Evolutionary conservation across 495 filamentous ascomycete species (phyloP).

Genomic region (Xylaria bambusicola): DNA sequence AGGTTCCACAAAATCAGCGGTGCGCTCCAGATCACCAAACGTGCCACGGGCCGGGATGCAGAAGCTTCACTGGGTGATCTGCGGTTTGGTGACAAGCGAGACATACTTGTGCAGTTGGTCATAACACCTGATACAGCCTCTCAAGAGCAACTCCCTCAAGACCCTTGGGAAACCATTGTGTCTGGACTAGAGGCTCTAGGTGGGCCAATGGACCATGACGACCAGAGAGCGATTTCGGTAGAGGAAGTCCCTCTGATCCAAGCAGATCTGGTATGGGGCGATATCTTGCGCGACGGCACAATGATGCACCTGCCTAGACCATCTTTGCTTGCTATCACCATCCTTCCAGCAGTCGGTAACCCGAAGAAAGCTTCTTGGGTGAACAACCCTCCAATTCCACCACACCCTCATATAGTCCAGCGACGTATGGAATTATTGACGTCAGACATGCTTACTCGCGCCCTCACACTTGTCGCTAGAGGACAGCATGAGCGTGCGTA

Average conservation of each 20-base stretch:
- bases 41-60: slow-evolving; percentile 93
- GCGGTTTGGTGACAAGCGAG: slow-evolving; percentile 95
- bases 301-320: slow-evolving; percentile 85
- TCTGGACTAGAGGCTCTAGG: slow-evolving; percentile 94
- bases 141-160: slow-evolving; percentile 84
- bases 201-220: slow-evolving; percentile 86
- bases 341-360: slow-evolving; percentile 76
- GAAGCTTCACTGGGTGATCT: slow-evolving; percentile 93
- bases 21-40: slow-evolving; percentile 94
- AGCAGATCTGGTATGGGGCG: slow-evolving; percentile 90
- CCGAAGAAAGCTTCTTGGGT: slow-evolving; percentile 61
- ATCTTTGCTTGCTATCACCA: slow-evolving; percentile 94
- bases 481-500: slow-evolving; percentile 92
- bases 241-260: slow-evolving; percentile 96
- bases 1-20: slow-evolving; percentile 99
- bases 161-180: slow-evolving; percentile 95
- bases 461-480: slow-evolving; percentile 85
- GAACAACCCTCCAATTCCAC: slow-evolving; percentile 85
- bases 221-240: slow-evolving; percentile 78
- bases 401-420: slow-evolving; percentile 93
- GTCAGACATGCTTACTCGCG: slow-evolving; percentile 95
- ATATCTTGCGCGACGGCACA: slow-evolving; percentile 89
- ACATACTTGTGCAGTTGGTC: slow-evolving; percentile 92
- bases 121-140: slow-evolving; percentile 87
- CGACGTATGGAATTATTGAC: slow-evolving; percentile 97